Conservation (phyloP, 148 eudicot species). For the Pharnaceum exiguum region DNA sequence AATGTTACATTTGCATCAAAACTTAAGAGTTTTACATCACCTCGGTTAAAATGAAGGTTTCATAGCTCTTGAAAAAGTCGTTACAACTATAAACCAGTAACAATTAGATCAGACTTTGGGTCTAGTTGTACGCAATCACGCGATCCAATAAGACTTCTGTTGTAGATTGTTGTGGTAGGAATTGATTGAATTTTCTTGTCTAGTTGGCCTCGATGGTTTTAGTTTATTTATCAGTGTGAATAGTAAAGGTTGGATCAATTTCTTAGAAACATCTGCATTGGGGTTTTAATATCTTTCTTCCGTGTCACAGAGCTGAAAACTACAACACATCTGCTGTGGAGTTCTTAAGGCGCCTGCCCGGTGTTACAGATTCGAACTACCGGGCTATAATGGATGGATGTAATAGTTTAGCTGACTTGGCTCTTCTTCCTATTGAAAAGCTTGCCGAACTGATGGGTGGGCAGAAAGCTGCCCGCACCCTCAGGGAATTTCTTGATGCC, state of each 20-base stretch:
- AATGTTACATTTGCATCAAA: background rate
- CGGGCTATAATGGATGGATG: conserved; percentile 85
- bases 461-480: conserved; percentile 78
- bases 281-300: background rate
- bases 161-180: too few species aligned
- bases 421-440: conserved; percentile 74
- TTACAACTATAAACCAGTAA: too few species aligned
- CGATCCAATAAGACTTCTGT: too few species aligned
- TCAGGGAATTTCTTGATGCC: conserved; percentile 96
- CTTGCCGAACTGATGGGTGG: conserved; percentile 91
- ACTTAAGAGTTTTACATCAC: background rate
- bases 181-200: too few species aligned
- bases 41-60: too few species aligned
- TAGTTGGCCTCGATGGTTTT: too few species aligned
- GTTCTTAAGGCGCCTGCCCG: conserved; percentile 89
- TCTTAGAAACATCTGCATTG: background rate
- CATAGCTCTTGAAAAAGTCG: too few species aligned
- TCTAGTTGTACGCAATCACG: too few species aligned
- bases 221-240: too few species aligned
- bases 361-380: conserved; percentile 93
- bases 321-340: conserved; percentile 94
- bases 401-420: conserved; percentile 73
- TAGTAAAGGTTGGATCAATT: too few species aligned
- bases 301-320: conserved; percentile 75
- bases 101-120: too few species aligned